A percentile compares a stretch with the other conserved stretches of the same genome.
phyloP scores from a whole-genome alignment of 345 rosid species.

The Abelmoschus esculentus region DNA sequence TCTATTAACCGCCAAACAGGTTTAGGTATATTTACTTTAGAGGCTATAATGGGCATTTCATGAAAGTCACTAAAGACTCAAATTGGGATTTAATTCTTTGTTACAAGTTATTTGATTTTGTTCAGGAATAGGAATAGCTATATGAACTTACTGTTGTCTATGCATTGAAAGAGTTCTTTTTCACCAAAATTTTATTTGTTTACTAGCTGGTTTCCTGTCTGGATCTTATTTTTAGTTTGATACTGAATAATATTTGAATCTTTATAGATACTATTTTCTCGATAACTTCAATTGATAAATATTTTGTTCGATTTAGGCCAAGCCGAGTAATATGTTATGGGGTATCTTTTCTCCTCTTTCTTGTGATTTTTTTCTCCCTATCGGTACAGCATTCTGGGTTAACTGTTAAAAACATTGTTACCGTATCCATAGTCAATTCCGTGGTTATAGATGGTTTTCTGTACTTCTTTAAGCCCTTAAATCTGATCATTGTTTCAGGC shows the following conservation, averaged over 20 bases:
- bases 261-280: neutral
- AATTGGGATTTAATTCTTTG: neutral
- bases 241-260: neutral
- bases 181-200: neutral
- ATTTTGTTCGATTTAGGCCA: neutral
- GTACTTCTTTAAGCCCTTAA: neutral
- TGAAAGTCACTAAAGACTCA: neutral
- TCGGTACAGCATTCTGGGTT: neutral
- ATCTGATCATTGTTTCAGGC: neutral
- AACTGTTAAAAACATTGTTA: neutral
- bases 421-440: neutral
- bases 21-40: neutral
- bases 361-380: neutral
- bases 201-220: neutral
- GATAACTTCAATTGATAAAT: neutral
- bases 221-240: neutral
- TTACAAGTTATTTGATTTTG: neutral
- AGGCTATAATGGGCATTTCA: neutral
- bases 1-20: neutral
- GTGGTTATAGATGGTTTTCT: neutral
- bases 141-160: neutral
- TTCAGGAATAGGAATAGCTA: neutral
- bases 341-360: neutral
- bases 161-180: neutral
- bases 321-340: neutral